Evolutionary conservation across 1,284 basidiomycete species (phyloP), one percentile per base, ranked within the genome.

Genomic region (Irpex sp.): DNA sequence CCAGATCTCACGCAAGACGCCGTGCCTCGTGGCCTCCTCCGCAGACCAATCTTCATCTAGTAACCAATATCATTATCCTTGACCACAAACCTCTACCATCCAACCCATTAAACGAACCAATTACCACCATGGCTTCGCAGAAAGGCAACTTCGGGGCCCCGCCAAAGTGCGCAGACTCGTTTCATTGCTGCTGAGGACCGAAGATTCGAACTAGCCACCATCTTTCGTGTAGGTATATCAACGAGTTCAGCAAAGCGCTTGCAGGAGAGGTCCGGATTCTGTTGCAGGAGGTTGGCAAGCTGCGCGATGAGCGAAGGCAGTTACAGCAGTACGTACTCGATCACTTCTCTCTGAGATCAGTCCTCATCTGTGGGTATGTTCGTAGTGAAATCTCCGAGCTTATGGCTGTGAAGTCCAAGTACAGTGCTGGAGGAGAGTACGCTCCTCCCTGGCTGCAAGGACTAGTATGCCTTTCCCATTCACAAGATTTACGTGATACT

Each of bases 371-470:
- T 36, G 21, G 5, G 43, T 26, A 26, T 26, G 26, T 26, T 7
- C 43, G 43, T 69, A 90, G 88, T 65, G 89, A 91, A 73, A 89
- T 91, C 63, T 84, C 89, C 21, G 89, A 90, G 71, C 77, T 91
- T 65, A 89, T 91, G 88, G 80, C 81, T 57, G 81, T 90, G 62
- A 89, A 89, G 74, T 85, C 89, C 17, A 91, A 90, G 73, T 86
- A 88, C 69, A 86, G 89, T 33, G 80, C 83, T 2, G 86, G 85
- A 26, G 87, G 88, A 19, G 86, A 90, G 67, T 91, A 85, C 68
- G 78, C 83, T 13, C 84, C 86, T 15, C 83, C 86, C 54, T 91
- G 89, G 89, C 75, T 74, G 7, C 78, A 79, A 66, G 85, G 85
- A 66, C 66, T 77, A 70, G 49, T 63, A 58, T 55, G 8, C 55